Evolutionary conservation across 352 stramenopile genomes (phyloP).

Genomic region (Phytophthora cajani): DNA sequence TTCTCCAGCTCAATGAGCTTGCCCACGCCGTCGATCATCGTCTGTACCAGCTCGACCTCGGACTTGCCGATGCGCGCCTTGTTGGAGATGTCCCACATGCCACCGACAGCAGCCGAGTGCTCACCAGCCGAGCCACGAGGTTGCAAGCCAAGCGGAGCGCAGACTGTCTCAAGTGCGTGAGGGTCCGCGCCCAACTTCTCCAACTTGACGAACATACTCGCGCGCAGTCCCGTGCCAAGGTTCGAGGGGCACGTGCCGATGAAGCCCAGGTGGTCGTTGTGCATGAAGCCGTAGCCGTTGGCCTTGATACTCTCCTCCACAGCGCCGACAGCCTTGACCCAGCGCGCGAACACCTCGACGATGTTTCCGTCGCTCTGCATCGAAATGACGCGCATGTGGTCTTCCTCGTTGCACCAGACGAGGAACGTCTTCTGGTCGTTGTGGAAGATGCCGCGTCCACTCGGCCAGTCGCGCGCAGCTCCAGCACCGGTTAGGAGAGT

Average conservation of each 20-base stretch:
- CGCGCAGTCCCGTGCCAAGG: conserved; percentile 84
- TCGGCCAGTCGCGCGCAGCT: conserved; percentile 93
- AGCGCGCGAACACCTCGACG: conserved; percentile 88
- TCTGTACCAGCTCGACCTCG: conserved; percentile 95
- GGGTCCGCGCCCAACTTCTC: conserved; percentile 74
- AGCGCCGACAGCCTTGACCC: conserved; percentile 81
- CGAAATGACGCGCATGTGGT: conserved; percentile 91
- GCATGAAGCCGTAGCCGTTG: conserved; percentile 87
- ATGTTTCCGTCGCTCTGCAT: conserved; percentile 93
- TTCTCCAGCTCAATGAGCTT: conserved; percentile 94
- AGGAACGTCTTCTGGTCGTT: conserved; percentile 93
- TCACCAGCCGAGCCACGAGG: conserved; percentile 83
- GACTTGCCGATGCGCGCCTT: conserved; percentile 93
- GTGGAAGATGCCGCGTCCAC: conserved; percentile 93
- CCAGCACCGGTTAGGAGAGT: conserved; percentile 86
- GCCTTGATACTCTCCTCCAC: conserved; percentile 82
- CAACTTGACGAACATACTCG: conserved; percentile 89
- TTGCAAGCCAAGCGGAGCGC: conserved; percentile 81
- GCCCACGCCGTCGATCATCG: conserved; percentile 95
- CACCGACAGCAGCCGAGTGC: conserved; percentile 79
- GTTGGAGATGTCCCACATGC: conserved; percentile 96
- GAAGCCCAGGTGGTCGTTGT: conserved; percentile 91
- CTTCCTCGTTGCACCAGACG: conserved; percentile 90
- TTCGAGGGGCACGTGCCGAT: conserved; percentile 89
- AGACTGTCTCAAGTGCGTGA: conserved; percentile 76